Percentiles rank a stretch among this genome's conserved stretches.
Evolutionary conservation across 441 rosid species (phyloP).

Genomic region (Pelargonium cotyledonis): DNA sequence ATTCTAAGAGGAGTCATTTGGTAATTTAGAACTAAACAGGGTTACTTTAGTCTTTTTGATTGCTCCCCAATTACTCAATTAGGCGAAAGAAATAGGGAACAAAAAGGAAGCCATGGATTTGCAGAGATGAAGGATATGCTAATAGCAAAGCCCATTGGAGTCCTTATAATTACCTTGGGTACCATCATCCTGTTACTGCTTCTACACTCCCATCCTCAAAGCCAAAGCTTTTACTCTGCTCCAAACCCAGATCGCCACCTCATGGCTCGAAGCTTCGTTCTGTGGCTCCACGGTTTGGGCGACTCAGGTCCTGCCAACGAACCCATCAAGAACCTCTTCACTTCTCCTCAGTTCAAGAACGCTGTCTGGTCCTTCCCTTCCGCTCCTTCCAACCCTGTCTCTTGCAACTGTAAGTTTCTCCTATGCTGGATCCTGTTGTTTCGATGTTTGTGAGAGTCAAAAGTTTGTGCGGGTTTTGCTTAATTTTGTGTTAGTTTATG

Average conservation of each 20-base stretch:
- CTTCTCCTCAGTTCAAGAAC: slow-evolving; percentile 43
- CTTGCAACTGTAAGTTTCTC: slow-evolving; percentile 56
- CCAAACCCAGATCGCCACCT: slow-evolving; percentile 10
- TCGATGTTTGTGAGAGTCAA: background rate
- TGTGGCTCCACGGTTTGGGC: slow-evolving; percentile 88
- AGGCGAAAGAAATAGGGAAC: background rate
- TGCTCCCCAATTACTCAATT: background rate
- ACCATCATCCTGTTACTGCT: slow-evolving; percentile 25
- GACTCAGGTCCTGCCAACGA: slow-evolving; percentile 90
- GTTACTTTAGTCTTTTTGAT: background rate
- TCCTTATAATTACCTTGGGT: slow-evolving; percentile 26
- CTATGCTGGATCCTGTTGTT: background rate
- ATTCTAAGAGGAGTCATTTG: too few species aligned
- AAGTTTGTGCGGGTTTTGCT: background rate
- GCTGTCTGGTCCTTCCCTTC: slow-evolving; percentile 80
- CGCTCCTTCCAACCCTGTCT: slow-evolving; percentile 64
- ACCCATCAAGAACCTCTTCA: slow-evolving; percentile 63
- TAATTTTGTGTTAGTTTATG: background rate
- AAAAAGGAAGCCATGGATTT: slow-evolving; percentile 18
- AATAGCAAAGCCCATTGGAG: slow-evolving; percentile 26
- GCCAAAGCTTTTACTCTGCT: slow-evolving; percentile 21
- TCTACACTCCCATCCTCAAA: slow-evolving; percentile 16
- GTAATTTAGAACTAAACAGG: background rate
- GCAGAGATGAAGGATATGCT: slow-evolving; percentile 25
- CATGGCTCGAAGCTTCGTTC: slow-evolving; percentile 55